Conservation (phyloP, 2,329 filamentous ascomycete species). For the Ophiostoma pallidulum region DNA sequence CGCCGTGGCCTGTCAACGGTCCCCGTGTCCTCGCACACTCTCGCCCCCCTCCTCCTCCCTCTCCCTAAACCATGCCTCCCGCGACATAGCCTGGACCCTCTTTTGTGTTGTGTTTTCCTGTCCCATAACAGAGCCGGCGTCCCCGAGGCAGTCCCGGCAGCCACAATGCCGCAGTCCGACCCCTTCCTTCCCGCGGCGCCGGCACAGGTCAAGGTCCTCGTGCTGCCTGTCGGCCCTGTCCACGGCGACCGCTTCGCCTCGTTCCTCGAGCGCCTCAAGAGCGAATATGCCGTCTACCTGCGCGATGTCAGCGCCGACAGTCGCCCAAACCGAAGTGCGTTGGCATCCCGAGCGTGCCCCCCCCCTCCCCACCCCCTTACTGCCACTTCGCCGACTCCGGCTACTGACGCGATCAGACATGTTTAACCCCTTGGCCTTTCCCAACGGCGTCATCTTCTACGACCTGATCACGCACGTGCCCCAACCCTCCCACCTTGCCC, state of each 20-base stretch:
- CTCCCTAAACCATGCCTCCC: slow-evolving; percentile 8
- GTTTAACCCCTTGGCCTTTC: slow-evolving; percentile 87
- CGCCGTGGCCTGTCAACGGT: background rate
- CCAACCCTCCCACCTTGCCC: slow-evolving; percentile 65
- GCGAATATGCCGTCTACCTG: slow-evolving; percentile 72
- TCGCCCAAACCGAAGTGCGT: slow-evolving; percentile 75
- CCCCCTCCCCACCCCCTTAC: slow-evolving; percentile 3
- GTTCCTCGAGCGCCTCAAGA: slow-evolving; percentile 69
- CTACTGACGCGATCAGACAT: too few relatives aligned
- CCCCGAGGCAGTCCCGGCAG: too few relatives aligned
- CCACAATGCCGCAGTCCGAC: slow-evolving; percentile 45
- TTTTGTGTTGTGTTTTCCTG: background rate
- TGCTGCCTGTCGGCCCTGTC: slow-evolving; percentile 80
- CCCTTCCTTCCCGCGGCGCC: slow-evolving; percentile 84
- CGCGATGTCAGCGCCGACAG: slow-evolving; percentile 80
- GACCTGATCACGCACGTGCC: slow-evolving; percentile 74
- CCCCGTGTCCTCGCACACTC: background rate
- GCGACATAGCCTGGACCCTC: background rate
- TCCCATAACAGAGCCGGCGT: too few relatives aligned
- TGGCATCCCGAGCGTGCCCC: slow-evolving; percentile 18
- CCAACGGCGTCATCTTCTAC: slow-evolving; percentile 77
- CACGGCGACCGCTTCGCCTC: slow-evolving; percentile 68
- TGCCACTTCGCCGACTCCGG: background rate
- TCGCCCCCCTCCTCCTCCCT: background rate
- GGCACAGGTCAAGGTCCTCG: slow-evolving; percentile 78